A percentile compares a stretch with the other conserved stretches of the same genome.
Conservation (phyloP, 768 basidiomycete species). For the Termitomyces sp. region DNA sequence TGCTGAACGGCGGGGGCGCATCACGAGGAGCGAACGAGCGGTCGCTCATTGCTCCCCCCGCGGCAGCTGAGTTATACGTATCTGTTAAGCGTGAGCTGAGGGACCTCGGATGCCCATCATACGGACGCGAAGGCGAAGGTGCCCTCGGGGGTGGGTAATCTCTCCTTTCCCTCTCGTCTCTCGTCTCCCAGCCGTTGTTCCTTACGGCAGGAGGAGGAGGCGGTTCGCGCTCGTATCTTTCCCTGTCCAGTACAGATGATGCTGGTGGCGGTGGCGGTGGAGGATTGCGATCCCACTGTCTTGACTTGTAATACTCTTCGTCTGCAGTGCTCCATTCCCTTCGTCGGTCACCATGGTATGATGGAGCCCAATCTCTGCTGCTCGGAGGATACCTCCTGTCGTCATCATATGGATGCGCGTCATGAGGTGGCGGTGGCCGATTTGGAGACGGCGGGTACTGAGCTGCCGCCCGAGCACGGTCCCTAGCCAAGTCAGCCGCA, state of each 20-base stretch:
- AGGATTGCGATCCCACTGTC: conserved; percentile 28
- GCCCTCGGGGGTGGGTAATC: conserved; percentile 15
- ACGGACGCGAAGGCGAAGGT: conserved; percentile 13
- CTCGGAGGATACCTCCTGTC: conserved; percentile 25
- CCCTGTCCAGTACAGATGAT: conserved; percentile 20
- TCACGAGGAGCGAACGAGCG: conserved; percentile 11
- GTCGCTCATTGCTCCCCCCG: conserved; percentile 5
- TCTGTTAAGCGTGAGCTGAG: conserved; percentile 17
- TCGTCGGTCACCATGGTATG: conserved; percentile 21
- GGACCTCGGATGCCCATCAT: conserved; percentile 9
- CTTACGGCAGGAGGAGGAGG: conserved; percentile 9
- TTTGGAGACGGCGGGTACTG: conserved; percentile 21
- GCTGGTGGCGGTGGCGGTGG: conserved; percentile 12
- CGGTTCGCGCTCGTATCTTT: conserved; percentile 32
- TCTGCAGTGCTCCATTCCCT: conserved; percentile 25
- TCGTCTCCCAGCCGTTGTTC: conserved; percentile 32
- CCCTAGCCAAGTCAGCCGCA: conserved; percentile 22
- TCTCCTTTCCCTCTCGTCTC: conserved; percentile 33
- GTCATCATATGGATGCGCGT: conserved; percentile 24
- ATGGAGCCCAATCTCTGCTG: conserved; percentile 24
- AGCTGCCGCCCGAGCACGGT: conserved; percentile 22
- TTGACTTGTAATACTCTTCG: conserved; percentile 33
- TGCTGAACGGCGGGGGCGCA: conserved; percentile 21
- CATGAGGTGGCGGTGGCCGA: conserved; percentile 21
- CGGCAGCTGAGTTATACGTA: conserved; percentile 3